Percentiles rank a stretch among this genome's conserved stretches.
Conservation (phyloP, 345 rosid species). For the Lagerstroemia speciosa region DNA sequence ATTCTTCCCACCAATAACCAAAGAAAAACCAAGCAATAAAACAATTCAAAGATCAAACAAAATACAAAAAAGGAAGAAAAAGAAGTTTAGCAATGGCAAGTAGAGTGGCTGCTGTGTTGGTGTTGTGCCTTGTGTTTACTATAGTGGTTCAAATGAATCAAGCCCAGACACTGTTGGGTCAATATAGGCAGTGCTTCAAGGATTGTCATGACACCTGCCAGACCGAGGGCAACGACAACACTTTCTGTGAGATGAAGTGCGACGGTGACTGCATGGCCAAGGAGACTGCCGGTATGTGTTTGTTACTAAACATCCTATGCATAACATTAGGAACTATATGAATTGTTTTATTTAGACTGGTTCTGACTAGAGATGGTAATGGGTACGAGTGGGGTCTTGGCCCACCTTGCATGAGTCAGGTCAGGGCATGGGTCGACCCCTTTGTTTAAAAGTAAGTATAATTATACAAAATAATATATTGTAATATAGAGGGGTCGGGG, state of each 20-base stretch:
- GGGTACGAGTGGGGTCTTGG: no score
- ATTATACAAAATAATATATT: no score
- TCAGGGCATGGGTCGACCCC: no score
- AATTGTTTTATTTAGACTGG: no score
- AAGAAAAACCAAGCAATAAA: background rate
- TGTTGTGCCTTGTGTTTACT: slow-evolving; percentile 16
- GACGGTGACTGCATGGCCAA: slow-evolving; percentile 21
- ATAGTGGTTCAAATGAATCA: slow-evolving; percentile 4
- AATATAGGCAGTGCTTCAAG: slow-evolving; percentile 6
- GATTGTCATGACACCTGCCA: slow-evolving; percentile 13
- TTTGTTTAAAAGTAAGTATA: no score
- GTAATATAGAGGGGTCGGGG: no score
- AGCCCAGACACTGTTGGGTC: background rate
- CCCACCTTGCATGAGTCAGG: no score
- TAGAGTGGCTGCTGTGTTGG: slow-evolving; percentile 16
- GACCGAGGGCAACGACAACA: slow-evolving; percentile 6
- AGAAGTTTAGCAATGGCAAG: slow-evolving; percentile 16
- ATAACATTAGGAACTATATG: no score
- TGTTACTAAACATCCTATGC: no score
- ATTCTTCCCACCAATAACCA: background rate
- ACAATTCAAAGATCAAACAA: no score
- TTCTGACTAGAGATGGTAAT: no score
- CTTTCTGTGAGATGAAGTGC: slow-evolving; percentile 28
- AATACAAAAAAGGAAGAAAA: background rate
- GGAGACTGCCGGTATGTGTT: slow-evolving; percentile 10